Base-by-base conservation (phyloP, 441 rosid genomes). In the Lepidium campestre region DNA sequence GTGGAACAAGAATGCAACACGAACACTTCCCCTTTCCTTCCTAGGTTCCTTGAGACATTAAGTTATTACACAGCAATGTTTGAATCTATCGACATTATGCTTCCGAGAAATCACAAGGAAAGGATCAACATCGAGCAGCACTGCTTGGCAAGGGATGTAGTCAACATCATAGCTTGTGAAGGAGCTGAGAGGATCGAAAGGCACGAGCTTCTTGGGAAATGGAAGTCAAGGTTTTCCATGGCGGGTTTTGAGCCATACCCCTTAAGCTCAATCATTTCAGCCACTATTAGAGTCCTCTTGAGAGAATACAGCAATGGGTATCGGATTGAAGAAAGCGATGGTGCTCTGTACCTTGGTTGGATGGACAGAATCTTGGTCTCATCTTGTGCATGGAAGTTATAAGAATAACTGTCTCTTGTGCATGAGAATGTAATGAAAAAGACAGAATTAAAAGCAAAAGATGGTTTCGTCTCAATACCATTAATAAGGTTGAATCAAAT, bases 1-100 rank as follows among this genome's bases (percentile, higher is more conserved):
- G 87, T 89, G 15, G 94, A 87, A 78, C 96, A 89, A 66, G 96
- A 91, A 79, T 89, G 96, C 12, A 91, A 89, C 82, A 84, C 92
- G 1, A 91, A 91, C 82, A 91, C 96, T 7, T 77, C 96, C 17
- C 86, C 94, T 6, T 89, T 89, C 77, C 69, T 91, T 65, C 82
- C 87, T 2, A 75, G 94, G 77, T 89, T 91, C 49, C 36, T 59
- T 6, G 97, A 89, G 77, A 78, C 92, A 45, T 75, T 91, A 6
- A 85, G 83, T 54, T 89, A 79, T 73, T 87, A 91, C 78, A 20
- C 78, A 52, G 94, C 96, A 18, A 83, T 87, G 79, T 89, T 91
- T 0, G 97, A 89, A 80, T 89, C 97, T 23, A 81, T 91, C n/a
- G 96, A 89, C 5, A 93, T 70, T 78, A 74, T 84, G 19, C 58